Conservation (phyloP, 2,329 filamentous ascomycete species). For the Xylariaceae sp. region DNA sequence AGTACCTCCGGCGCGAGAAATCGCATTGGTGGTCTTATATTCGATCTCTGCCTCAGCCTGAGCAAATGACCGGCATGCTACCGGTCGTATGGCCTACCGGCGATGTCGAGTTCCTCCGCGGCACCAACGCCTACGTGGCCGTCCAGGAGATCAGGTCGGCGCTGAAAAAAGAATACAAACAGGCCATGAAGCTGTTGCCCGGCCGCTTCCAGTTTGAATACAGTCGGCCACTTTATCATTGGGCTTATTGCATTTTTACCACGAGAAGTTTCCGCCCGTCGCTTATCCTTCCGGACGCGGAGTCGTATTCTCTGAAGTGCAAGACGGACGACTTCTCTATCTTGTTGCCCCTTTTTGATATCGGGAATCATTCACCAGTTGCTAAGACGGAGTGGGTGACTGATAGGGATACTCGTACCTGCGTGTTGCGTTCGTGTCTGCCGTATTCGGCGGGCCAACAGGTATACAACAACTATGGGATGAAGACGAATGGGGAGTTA, state of each 20-base stretch:
- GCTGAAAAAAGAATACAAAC: constrained; percentile 42
- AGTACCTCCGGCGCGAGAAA: constrained; percentile 52
- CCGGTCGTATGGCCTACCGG: constrained; percentile 59
- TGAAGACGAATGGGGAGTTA: constrained; percentile 67
- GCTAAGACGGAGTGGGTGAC: constrained; percentile 52
- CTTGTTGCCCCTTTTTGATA: constrained; percentile 64
- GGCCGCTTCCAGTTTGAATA: constrained; percentile 34
- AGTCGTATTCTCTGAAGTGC: constrained; percentile 33
- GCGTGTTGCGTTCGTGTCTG: constrained; percentile 39
- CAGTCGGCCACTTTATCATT: constrained; percentile 51
- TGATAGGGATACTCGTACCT: constrained; percentile 35
- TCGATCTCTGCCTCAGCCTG: constrained; percentile 56
- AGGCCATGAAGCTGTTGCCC: constrained; percentile 37
- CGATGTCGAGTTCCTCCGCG: constrained; percentile 49
- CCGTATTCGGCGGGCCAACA: constrained; percentile 48
- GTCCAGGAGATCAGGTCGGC: constrained; percentile 39
- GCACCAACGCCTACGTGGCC: constrained; percentile 31
- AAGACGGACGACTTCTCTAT: constrained; percentile 58
- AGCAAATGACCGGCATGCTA: constrained; percentile 46
- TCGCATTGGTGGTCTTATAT: constrained; percentile 69
- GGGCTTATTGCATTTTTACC: constrained; percentile 60
- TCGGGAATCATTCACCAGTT: constrained; percentile 64
- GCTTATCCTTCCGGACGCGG: constrained; percentile 43
- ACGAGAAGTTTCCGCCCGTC: constrained; percentile 60
- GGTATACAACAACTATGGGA: constrained; percentile 58